Evolutionary conservation across 208 protist genomes (phyloP).

Genomic region (Angomonas ambiguus): DNA sequence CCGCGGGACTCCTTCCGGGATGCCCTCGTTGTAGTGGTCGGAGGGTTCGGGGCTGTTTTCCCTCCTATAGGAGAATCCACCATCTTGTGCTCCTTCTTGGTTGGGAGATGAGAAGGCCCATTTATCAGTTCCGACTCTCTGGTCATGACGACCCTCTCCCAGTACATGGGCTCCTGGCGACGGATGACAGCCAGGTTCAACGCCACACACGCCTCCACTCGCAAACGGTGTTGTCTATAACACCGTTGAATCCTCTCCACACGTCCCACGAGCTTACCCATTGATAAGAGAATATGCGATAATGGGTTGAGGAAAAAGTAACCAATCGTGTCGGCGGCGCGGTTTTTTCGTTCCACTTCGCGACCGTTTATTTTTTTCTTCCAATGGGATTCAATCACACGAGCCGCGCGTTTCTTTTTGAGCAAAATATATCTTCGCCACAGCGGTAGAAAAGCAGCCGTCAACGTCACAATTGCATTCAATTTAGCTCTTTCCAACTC

Average conservation of each 20-base stretch:
- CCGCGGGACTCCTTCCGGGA: neutral
- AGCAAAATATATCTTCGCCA: constrained; percentile 29
- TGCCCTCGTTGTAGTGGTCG: no score
- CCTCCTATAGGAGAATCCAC: no score
- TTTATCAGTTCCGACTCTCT: constrained; percentile 31
- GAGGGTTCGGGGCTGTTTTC: no score
- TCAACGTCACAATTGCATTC: constrained; percentile 18
- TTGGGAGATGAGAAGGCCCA: constrained; percentile 2
- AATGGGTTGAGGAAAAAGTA: constrained; percentile 13
- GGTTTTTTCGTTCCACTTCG: constrained; percentile 8
- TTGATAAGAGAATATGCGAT: constrained; percentile 18
- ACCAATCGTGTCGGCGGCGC: constrained; percentile 12
- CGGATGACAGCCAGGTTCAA: constrained; percentile 49
- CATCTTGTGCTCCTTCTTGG: neutral
- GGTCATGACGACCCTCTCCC: constrained; percentile 24
- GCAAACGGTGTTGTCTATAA: constrained; percentile 27
- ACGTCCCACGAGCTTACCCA: constrained; percentile 2
- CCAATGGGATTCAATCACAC: constrained; percentile 14
- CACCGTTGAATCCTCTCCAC: constrained; percentile 44
- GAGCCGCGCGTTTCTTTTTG: constrained; percentile 11
- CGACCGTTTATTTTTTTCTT: constrained; percentile 3
- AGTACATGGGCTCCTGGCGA: constrained; percentile 49
- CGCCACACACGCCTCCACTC: constrained; percentile 42
- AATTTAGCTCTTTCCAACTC: no score
- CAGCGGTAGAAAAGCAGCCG: constrained; percentile 25